Base-by-base conservation (phyloP, 495 filamentous ascomycete species). In the Oleoguttula mirabilis region DNA sequence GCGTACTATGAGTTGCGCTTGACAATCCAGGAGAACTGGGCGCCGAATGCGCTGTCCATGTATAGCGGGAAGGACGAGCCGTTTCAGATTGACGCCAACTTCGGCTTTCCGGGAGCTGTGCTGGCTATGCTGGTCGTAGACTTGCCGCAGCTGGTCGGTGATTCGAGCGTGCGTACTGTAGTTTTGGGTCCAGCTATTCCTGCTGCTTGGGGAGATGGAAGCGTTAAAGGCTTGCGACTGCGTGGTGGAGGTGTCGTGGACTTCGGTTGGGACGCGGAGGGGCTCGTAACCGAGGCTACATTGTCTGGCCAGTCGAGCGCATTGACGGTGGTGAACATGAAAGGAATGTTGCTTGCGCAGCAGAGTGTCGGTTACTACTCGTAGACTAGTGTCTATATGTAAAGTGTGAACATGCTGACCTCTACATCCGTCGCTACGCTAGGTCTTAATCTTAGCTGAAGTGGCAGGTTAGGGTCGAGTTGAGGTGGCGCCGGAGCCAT, bases 81-180 rank as follows among this genome's bases (percentile, higher is more conserved):
- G 4, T 72, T 72, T 43, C 71, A 74, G 55, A 70, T 72, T 27
- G 71, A 74, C 57, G 71, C 71, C 8, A 75, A 75, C 52, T 75
- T 71, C 41, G 71, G 68, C 4, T 46, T 63, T 3, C 56, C 59
- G 27, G 70, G 63, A 1, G 69, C 66, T 8, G 56, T 70, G 39
- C 30, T 69, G 21, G 51, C 48, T 4, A 70, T 73, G 60, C 51
- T 75, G 32, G 46, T 49, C 0, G 39, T 49, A 0, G 46, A 49
- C 23, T 22, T 49, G 40, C 46, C 46, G 0, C 15, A 15, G 10
- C 14, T 36, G 3, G 10, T 10, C 7, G 32, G 28, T 14, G 10
- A 21, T 4, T 16, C 6, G 12, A 19, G 24, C 31, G 32, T 21
- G 7, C 25, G 39, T 14, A 43, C 46, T 10, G 46, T 49, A 4